phyloP scores from a whole-genome alignment of 352 stramenopile species.

The Peronospora farinosa region DNA sequence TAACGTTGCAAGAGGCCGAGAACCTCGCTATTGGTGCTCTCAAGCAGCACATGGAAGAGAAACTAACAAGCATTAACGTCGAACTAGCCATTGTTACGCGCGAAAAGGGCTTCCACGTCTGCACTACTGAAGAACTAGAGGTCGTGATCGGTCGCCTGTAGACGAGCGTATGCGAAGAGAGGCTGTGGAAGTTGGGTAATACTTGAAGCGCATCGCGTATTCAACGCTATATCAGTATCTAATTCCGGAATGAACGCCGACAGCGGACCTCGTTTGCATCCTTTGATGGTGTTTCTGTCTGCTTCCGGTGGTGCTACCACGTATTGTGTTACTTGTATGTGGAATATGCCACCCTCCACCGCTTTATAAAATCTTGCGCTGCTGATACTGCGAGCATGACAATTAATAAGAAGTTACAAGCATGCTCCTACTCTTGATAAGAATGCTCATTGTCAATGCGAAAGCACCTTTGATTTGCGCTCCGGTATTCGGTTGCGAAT shows the following conservation, averaged over 20 bases:
- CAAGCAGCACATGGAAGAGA: slow-evolving; percentile 99
- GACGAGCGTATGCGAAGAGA: slow-evolving; percentile 16
- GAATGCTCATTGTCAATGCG: not conserved
- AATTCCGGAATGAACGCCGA: slow-evolving; percentile 18
- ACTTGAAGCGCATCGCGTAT: slow-evolving; percentile 1
- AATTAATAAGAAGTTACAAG: not conserved
- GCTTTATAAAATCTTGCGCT: not conserved
- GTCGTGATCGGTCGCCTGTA: slow-evolving; percentile 85
- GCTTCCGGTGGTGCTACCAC: slow-evolving; percentile 4
- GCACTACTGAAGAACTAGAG: slow-evolving; percentile 89
- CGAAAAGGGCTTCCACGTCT: slow-evolving; percentile 95
- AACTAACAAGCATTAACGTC: slow-evolving; percentile 97
- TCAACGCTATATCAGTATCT: slow-evolving; percentile 10
- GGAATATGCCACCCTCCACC: not conserved
- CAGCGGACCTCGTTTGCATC: slow-evolving; percentile 19
- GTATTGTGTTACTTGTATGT: not conserved
- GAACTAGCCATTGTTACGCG: slow-evolving; percentile 94
- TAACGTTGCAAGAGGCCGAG: slow-evolving; percentile 96
- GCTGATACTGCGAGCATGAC: not conserved
- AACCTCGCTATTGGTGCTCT: slow-evolving; percentile 93
- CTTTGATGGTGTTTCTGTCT: slow-evolving; percentile 4
- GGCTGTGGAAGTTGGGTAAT: slow-evolving; percentile 2
- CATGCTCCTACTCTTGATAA: not conserved
- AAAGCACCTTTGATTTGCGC: not conserved
- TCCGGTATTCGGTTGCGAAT: not conserved